phyloP scores from a whole-genome alignment of 139 green algal species.

The Chlorella sorokiniana region DNA sequence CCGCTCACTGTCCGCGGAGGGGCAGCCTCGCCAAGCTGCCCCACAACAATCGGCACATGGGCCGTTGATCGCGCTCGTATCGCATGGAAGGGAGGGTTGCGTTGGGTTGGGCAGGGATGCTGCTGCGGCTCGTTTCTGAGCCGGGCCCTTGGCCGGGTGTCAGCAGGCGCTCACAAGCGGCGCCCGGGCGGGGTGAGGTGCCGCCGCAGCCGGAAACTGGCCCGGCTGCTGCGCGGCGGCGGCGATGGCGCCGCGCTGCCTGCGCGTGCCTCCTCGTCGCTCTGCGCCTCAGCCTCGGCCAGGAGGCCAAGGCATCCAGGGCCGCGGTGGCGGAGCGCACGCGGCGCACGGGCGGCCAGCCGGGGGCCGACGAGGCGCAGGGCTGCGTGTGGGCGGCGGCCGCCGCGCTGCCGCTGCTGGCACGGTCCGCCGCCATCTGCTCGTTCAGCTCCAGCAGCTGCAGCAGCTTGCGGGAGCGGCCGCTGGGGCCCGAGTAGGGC shows the following conservation, averaged over 20 bases:
- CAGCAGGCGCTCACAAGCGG: constrained; percentile 3
- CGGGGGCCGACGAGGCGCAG: not conserved
- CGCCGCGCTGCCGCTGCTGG: constrained; percentile 12
- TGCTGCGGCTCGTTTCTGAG: not conserved
- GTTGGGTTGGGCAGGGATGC: not conserved
- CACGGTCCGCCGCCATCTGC: not conserved
- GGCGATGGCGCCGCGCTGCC: not conserved
- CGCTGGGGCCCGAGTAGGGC: not conserved
- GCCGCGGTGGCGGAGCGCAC: constrained; percentile 15
- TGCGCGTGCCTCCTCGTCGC: not conserved
- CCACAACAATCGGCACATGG: too few relatives aligned
- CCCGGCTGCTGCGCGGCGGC: not conserved
- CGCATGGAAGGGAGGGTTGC: not conserved
- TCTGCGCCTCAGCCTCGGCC: constrained; percentile 22
- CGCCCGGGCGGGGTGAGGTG: not conserved
- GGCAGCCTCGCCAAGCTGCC: too few relatives aligned
- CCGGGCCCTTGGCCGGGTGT: not conserved
- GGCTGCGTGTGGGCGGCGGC: not conserved
- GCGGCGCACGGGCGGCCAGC: not conserved
- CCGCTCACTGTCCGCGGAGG: too few relatives aligned
- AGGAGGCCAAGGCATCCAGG: constrained; percentile 13
- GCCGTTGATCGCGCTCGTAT: too few relatives aligned
- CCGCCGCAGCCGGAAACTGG: not conserved
- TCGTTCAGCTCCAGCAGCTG: constrained; percentile 18
- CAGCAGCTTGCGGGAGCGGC: constrained; percentile 27